Evolutionary conservation across 176 grass and related monocot genomes (phyloP), one percentile per base, ranked within the genome.

Genomic region (Oryza brachyantha): DNA sequence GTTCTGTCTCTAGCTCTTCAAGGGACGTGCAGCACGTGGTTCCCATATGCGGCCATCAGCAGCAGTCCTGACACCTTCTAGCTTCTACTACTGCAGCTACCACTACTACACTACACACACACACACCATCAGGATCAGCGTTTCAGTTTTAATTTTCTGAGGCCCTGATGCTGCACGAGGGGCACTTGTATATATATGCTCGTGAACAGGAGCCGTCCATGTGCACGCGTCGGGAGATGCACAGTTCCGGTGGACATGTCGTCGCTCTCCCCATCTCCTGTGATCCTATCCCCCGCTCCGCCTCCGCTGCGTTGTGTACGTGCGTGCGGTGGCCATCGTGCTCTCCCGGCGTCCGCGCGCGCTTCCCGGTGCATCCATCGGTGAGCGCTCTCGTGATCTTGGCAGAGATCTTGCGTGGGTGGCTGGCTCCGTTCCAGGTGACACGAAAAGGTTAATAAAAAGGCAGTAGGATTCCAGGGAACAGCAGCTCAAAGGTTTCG

Each of bases 381-480:
- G 13, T 35, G 37, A 17, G 3, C 29, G 35, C 38, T 46, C 48
- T 57, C n/a, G 7, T n/a, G 66, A 35, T 70, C 59, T 29, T 76
- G 64, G 34, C 79, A 77, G 62, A 52, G 57, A 77, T 65, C 73
- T 71, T 72, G 73, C 57, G 58, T 77, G 66, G 42, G 35, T 36
- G 72, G 78, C 36, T 11, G 72, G 66, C 41, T 34, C 26, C 34
- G 57, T 17, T 77, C 73, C 79, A 57, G 65, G 72, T 71, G 84
- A 86, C 78, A 57, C 55, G 14, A 4, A 14, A 87, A 81, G 68
- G 50, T 74, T 17, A 14, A n/a, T n/a, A n/a, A n/a, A n/a, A 86
- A 61, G 7, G 38, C 48, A 68, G 11, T 54, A 61, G 4, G 27
- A 16, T 42, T 21, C 31, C 61, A 59, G 61, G 7, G 17, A 52